Evolutionary conservation across 305 asterid species (phyloP).

Genomic region (Withania somnifera): DNA sequence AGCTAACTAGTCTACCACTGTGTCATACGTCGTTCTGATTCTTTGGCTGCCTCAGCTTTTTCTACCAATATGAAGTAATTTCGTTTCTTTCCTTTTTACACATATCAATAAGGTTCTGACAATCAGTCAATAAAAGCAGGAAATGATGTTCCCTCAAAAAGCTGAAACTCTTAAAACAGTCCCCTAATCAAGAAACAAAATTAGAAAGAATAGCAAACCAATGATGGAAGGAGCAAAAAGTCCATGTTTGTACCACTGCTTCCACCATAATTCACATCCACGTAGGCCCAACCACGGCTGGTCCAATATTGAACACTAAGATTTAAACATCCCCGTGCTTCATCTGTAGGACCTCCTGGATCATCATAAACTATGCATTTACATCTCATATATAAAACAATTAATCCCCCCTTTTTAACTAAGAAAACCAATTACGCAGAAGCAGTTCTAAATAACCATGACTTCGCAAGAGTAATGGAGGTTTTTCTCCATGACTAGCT

Average conservation of each 20-base stretch:
- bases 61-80: neutral
- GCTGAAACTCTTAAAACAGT: neutral
- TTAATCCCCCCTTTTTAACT: neutral
- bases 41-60: neutral
- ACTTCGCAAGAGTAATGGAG: conserved; percentile 86
- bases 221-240: neutral
- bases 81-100: neutral
- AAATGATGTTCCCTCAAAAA: neutral
- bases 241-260: conserved; percentile 53
- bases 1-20: neutral
- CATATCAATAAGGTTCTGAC: neutral
- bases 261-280: conserved; percentile 98
- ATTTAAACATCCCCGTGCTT: conserved; percentile 74
- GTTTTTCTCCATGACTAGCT: conserved; percentile 62
- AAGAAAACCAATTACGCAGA: neutral
- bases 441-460: conserved; percentile 45
- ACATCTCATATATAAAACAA: neutral
- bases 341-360: conserved; percentile 95
- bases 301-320: conserved; percentile 89
- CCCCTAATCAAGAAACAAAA: neutral
- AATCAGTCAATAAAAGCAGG: neutral
- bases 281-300: conserved; percentile 97
- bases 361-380: neutral
- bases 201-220: neutral
- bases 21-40: neutral